These are phyloP conservation scores for Clavaria fumosa DNA, from an alignment of 768 basidiomycete species.

Conservation along the genomic window DNA sequence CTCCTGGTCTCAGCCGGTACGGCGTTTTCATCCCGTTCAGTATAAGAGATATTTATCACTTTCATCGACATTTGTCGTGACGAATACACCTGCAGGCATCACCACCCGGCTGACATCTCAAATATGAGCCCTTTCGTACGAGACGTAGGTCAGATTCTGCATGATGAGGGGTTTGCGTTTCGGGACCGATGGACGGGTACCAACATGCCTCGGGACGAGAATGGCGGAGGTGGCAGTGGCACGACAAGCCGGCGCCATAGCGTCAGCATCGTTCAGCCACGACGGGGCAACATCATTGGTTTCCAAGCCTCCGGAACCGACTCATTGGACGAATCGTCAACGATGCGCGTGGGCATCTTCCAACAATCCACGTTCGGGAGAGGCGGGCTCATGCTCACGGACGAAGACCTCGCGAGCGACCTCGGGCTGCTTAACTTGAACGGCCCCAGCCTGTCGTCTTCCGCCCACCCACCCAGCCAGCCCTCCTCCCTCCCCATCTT, in stretches of 20 bases:
- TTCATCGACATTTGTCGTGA: no score
- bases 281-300: conserved; percentile 48
- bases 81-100: conserved; percentile 30
- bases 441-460: conserved; percentile 24
- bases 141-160: conserved; percentile 63
- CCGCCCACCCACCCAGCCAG: conserved; percentile 42
- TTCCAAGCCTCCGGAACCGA: conserved; percentile 46
- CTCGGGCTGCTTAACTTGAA: conserved; percentile 48
- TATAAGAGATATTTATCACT: no score
- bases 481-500: conserved; percentile 68
- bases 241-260: conserved; percentile 74
- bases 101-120: conserved; percentile 36
- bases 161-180: conserved; percentile 59
- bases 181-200: conserved; percentile 65
- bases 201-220: conserved; percentile 47
- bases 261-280: conserved; percentile 69
- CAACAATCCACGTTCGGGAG: conserved; percentile 23
- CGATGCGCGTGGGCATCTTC: conserved; percentile 19
- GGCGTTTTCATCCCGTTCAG: conserved; percentile 42
- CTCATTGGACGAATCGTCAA: conserved; percentile 19
- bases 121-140: conserved; percentile 81
- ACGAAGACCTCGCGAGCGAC: conserved; percentile 69
- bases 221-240: conserved; percentile 52
- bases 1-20: conserved; percentile 47
- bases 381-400: conserved; percentile 51